phyloP scores from a whole-genome alignment of 495 filamentous ascomycete genomes.

The Xylaria acuta region DNA sequence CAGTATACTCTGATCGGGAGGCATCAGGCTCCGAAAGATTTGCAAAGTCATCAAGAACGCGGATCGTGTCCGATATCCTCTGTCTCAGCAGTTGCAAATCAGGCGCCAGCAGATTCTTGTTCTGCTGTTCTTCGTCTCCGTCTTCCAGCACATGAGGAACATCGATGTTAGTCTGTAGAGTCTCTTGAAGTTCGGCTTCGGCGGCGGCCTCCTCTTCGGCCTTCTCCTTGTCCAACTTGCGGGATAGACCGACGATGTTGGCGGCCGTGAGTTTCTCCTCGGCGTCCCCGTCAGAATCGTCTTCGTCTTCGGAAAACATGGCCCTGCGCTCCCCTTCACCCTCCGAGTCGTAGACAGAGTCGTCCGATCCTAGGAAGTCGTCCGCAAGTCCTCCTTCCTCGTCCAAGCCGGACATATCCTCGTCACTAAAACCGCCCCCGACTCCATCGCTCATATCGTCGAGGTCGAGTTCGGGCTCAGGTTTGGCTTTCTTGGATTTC shows the following conservation, averaged over 20 bases:
- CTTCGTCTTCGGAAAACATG: conserved; percentile 96
- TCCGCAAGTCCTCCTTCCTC: conserved; percentile 55
- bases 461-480: conserved; percentile 55
- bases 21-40: conserved; percentile 77
- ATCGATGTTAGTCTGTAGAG: conserved; percentile 92
- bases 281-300: conserved; percentile 82
- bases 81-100: conserved; percentile 89
- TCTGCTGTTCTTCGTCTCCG: conserved; percentile 54
- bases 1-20: conserved; percentile 85
- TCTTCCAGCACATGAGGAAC: conserved; percentile 72
- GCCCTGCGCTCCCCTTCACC: conserved; percentile 65
- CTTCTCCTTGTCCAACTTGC: conserved; percentile 74
- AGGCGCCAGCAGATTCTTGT: conserved; percentile 69
- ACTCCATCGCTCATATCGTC: conserved; percentile 58
- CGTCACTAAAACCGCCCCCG: conserved; percentile 64
- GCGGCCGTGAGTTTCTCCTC: conserved; percentile 94
- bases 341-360: conserved; percentile 80
- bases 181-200: conserved; percentile 81
- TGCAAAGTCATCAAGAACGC: conserved; percentile 86
- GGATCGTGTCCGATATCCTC: conserved; percentile 90
- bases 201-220: conserved; percentile 77
- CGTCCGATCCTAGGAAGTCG: conserved; percentile 63
- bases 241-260: conserved; percentile 91
- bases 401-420: conserved; percentile 49
- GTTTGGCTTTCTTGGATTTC: conserved; percentile 55